phyloP scores from a whole-genome alignment of 371 early-diverging fungal genomes.

The Gilbertella persicaria region DNA sequence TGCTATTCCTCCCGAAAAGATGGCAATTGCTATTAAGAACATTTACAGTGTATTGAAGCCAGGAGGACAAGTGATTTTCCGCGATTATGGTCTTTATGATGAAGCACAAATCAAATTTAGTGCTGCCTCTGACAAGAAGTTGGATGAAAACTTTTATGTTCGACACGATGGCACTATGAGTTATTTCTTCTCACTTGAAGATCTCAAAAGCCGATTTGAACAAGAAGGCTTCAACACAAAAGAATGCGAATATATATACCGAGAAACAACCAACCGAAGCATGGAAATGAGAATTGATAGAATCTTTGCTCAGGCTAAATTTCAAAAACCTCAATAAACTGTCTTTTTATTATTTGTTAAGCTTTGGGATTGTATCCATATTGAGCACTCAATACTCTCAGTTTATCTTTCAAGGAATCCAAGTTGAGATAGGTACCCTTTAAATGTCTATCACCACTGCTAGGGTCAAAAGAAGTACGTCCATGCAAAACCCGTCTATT shows the following conservation, averaged over 20 bases:
- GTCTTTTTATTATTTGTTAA: no score
- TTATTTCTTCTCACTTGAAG: conserved; percentile 68
- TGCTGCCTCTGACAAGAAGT: conserved; percentile 62
- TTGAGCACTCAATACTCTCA: conserved; percentile 36
- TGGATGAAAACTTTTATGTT: conserved; percentile 83
- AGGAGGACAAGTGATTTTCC: conserved; percentile 79
- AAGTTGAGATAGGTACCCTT: conserved; percentile 82
- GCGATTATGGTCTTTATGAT: conserved; percentile 91
- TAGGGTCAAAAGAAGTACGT: conserved; percentile 74
- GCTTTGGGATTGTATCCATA: conserved; percentile 31
- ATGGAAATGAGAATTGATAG: conserved; percentile 77
- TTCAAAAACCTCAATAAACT: conserved; percentile 37
- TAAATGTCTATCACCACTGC: conserved; percentile 73
- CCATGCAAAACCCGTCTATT: conserved; percentile 88
- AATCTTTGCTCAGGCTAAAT: conserved; percentile 88
- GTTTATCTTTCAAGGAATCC: conserved; percentile 79
- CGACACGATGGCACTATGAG: conserved; percentile 86
- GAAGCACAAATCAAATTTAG: conserved; percentile 89
- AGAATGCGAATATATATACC: conserved; percentile 73
- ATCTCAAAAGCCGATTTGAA: conserved; percentile 58
- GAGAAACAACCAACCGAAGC: conserved; percentile 82
- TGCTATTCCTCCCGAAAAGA: conserved; percentile 84
- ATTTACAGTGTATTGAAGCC: conserved; percentile 69
- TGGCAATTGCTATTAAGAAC: conserved; percentile 67
- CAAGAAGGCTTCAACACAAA: conserved; percentile 69